Conservation (phyloP, 768 basidiomycete species). For the Tricholoma sp. region DNA sequence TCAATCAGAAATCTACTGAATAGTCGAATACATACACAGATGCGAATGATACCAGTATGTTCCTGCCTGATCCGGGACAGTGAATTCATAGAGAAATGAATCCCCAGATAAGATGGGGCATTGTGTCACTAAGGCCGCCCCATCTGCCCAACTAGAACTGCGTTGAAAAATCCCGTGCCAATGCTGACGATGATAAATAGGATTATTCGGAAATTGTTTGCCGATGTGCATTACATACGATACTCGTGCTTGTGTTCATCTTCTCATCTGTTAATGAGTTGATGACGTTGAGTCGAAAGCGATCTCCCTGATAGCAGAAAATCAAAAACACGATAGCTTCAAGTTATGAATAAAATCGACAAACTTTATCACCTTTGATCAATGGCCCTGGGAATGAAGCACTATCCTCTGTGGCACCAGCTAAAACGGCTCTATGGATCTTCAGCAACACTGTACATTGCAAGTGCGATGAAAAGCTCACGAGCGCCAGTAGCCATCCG, state of each 20-base stretch:
- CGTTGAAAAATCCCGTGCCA: slow-evolving; percentile 40
- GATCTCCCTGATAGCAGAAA: background rate
- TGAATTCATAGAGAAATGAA: slow-evolving; percentile 31
- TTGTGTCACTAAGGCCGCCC: slow-evolving; percentile 28
- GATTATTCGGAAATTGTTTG: background rate
- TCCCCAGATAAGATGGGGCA: slow-evolving; percentile 31
- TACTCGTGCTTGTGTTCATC: slow-evolving; percentile 16
- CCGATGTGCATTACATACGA: slow-evolving; percentile 6
- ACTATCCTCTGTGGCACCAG: background rate
- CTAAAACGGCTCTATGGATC: background rate
- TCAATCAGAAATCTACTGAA: background rate
- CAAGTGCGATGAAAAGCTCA: background rate
- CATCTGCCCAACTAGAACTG: slow-evolving; percentile 34
- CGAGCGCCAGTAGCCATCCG: background rate
- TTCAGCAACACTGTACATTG: background rate
- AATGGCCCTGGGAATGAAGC: background rate
- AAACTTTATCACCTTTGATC: background rate
- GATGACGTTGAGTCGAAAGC: background rate
- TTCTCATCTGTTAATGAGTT: slow-evolving; percentile 19
- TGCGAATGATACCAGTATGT: slow-evolving; percentile 21
- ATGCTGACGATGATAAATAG: slow-evolving; percentile 17
- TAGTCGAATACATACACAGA: slow-evolving; percentile 15
- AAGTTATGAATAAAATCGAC: background rate
- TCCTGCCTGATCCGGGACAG: slow-evolving; percentile 11
- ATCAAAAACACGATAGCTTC: background rate